Evolutionary conservation across 1,284 basidiomycete genomes (phyloP).

Genomic region (Pascua guehoae): DNA sequence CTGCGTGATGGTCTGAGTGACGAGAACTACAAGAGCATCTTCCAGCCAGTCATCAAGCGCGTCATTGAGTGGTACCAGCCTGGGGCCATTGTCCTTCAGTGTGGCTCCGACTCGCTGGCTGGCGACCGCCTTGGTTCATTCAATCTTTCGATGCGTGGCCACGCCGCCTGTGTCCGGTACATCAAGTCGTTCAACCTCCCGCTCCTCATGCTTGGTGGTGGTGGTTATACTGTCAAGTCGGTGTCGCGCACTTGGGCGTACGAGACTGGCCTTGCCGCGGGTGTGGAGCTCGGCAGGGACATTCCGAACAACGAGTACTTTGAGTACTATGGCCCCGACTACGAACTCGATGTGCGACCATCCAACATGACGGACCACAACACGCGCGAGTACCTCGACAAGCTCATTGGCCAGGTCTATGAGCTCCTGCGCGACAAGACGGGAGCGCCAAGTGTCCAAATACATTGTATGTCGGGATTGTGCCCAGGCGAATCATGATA

Average conservation of each 20-base stretch:
- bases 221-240: slow-evolving; percentile 98
- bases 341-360: slow-evolving; percentile 91
- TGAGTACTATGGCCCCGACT: slow-evolving; percentile 98
- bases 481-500: not conserved
- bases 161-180: slow-evolving; percentile 95
- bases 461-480: slow-evolving; percentile 60
- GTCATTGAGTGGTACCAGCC: slow-evolving; percentile 97
- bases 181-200: slow-evolving; percentile 96
- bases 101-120: slow-evolving; percentile 95
- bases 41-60: slow-evolving; percentile 89
- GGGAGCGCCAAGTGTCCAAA: slow-evolving; percentile 84
- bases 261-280: slow-evolving; percentile 94
- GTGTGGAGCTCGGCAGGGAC: slow-evolving; percentile 83
- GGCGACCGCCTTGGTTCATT: slow-evolving; percentile 96
- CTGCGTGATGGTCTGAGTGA: slow-evolving; percentile 93
- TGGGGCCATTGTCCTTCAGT: slow-evolving; percentile 93
- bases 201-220: slow-evolving; percentile 87
- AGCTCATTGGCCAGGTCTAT: slow-evolving; percentile 86
- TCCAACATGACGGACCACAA: slow-evolving; percentile 98
- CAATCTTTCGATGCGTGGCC: slow-evolving; percentile 97
- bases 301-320: slow-evolving; percentile 98
- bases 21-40: slow-evolving; percentile 91
- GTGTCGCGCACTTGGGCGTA: slow-evolving; percentile 97
- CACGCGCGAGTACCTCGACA: slow-evolving; percentile 85
- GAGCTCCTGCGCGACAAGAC: slow-evolving; percentile 80